Conservation (phyloP, 2,329 filamentous ascomycete genomes). For the Teratosphaeria gauchensis region DNA sequence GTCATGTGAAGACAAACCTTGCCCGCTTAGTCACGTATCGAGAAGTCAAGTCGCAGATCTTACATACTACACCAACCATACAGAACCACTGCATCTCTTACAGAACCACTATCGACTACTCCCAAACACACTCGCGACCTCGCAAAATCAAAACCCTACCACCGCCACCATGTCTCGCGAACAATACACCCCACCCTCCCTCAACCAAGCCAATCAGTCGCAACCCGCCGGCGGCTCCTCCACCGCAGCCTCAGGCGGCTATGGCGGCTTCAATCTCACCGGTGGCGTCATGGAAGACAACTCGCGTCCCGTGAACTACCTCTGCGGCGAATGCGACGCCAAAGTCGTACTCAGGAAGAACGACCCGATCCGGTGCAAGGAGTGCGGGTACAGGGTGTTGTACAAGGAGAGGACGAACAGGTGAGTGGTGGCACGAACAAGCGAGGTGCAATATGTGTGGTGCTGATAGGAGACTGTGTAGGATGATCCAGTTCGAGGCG, state of each 20-base stretch:
- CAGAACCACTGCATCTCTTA: not conserved
- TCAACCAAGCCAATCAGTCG: conserved; percentile 23
- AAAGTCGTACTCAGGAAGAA: conserved; percentile 66
- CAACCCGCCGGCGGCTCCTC: conserved; percentile 7
- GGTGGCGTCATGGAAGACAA: conserved; percentile 32
- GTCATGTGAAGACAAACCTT: not conserved
- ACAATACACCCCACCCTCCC: conserved; percentile 64
- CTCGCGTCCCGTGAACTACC: conserved; percentile 38
- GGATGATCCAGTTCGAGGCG: conserved; percentile 98
- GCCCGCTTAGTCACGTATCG: not conserved
- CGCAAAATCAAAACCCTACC: too few species aligned
- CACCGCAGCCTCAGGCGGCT: conserved; percentile 4
- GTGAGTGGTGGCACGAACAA: conserved; percentile 43
- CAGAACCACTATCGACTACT: not conserved
- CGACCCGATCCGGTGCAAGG: conserved; percentile 77
- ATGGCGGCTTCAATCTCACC: conserved; percentile 29
- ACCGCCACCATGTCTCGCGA: conserved; percentile 46
- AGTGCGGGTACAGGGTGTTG: conserved; percentile 88
- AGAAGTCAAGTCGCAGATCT: not conserved
- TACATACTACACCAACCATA: conserved; percentile 3
- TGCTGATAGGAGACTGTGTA: conserved; percentile 29
- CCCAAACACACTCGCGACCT: not conserved
- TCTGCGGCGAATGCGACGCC: conserved; percentile 74
- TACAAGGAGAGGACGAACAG: conserved; percentile 98
- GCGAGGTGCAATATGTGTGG: not conserved